Base-by-base conservation (phyloP, 2,329 filamentous ascomycete genomes). In the Hypoxylon sp. region DNA sequence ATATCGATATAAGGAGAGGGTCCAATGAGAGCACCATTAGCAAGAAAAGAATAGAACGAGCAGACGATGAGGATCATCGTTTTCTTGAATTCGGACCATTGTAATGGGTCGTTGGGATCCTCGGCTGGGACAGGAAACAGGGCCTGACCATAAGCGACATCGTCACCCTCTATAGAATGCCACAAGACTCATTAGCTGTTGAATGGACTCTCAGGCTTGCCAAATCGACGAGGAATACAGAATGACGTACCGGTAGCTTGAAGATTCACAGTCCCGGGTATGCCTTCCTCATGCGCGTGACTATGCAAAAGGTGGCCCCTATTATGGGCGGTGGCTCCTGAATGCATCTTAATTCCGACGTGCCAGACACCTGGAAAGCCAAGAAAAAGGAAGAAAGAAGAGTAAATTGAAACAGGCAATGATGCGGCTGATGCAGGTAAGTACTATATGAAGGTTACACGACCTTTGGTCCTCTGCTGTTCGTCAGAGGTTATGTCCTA, bases 1-100 rank as follows among this genome's bases (percentile, higher is more conserved):
- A 88, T 81, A 6, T 79, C 79, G 67, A 90, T 87, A 75, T 89
- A 89, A 0, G 88, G 86, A 0, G 86, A 84, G 1, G 87, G 87
- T 0, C 87, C 87, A 17, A 88, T 79, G 11, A 89, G 78, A 2
- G 86, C 80, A 5, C 85, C 84, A 72, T 87, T 89, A 1, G 86
- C 86, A 7, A 89, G 79, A 75, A 90, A 89, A 0, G 86, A 89
- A 74, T 88, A 89, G 3, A 85, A 74, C 0, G 85, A 83, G 70
- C 83, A 85, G 65, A 87, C 82, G 48, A 86, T 75, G 11, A 90
- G 79, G 53, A 90, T 89, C 75, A 84, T 80, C 2, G 81, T 84
- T 76, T 89, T 89, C 79, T 88, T 89, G 75, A 80, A 82, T 32
- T 79, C 78, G 3, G 84, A 77, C 87, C 87, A 89, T 49, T 76